Percentiles rank a stretch among this genome's conserved stretches.
These are phyloP conservation scores for Kluyveromyces dobzhanskii DNA, from an alignment of 805 yeast species.

Conservation along the genomic window DNA sequence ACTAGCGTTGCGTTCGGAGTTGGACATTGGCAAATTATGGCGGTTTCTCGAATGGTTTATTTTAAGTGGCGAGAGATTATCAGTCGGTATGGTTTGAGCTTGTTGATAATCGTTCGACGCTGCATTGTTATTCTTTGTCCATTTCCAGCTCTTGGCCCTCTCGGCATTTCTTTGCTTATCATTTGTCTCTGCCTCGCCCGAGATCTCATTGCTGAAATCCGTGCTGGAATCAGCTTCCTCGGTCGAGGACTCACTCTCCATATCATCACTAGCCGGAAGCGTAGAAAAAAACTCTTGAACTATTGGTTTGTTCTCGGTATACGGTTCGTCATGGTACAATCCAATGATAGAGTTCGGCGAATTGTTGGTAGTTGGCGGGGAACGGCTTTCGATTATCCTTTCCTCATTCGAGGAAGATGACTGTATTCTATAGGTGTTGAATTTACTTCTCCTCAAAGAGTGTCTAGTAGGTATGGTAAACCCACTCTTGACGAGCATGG, in stretches of 20 bases:
- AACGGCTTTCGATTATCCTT: neutral
- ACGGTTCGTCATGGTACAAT: slow-evolving; percentile 1
- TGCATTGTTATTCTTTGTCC: slow-evolving; percentile 3
- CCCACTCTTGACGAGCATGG: slow-evolving; percentile 23
- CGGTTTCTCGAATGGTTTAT: slow-evolving; percentile 8
- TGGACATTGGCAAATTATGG: slow-evolving; percentile 1
- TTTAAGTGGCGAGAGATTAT: slow-evolving; percentile 3
- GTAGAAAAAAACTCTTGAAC: slow-evolving; percentile 1
- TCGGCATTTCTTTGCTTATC: slow-evolving; percentile 2
- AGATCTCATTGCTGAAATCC: neutral
- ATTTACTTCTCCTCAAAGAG: slow-evolving; percentile 37
- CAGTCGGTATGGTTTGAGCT: neutral
- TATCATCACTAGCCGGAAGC: neutral
- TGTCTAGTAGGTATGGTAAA: slow-evolving; percentile 27
- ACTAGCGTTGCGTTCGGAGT: neutral
- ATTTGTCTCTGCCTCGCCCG: neutral
- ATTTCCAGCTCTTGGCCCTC: neutral
- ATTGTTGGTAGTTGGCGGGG: neutral
- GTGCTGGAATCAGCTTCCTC: neutral
- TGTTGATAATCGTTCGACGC: slow-evolving; percentile 6
- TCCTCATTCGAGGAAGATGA: slow-evolving; percentile 11
- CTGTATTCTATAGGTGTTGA: slow-evolving; percentile 43
- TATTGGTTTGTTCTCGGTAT: neutral
- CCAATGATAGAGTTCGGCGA: slow-evolving; percentile 4
- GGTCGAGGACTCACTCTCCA: neutral